phyloP scores from a whole-genome alignment of 352 stramenopile genomes.

The Globisporangium emineosum region DNA sequence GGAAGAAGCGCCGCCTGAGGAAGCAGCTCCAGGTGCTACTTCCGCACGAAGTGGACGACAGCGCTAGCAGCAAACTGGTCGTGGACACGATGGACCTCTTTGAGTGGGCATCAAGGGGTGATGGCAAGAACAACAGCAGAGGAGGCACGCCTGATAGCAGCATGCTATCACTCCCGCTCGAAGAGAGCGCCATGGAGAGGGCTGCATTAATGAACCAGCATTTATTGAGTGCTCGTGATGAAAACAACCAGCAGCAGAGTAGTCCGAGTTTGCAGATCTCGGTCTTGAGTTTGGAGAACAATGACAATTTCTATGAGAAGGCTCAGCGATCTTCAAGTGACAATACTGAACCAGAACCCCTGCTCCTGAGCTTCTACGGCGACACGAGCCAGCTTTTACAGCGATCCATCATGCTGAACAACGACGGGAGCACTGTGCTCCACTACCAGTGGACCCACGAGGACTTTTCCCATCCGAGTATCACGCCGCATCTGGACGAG shows the following conservation, averaged over 20 bases:
- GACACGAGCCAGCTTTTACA: conserved; percentile 42
- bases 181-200: not conserved
- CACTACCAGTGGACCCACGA: conserved; percentile 59
- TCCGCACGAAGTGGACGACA: conserved; percentile 59
- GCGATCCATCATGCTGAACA: conserved; percentile 32
- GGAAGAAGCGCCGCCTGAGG: conserved; percentile 59
- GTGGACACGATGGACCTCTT: conserved; percentile 67
- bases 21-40: conserved; percentile 68
- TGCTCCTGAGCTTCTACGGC: conserved; percentile 47
- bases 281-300: not conserved
- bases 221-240: not conserved
- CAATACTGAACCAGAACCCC: not conserved
- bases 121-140: too few relatives aligned
- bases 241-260: not conserved
- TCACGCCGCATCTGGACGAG: conserved; percentile 24
- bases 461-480: conserved; percentile 22
- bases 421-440: conserved; percentile 48
- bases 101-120: conserved; percentile 48
- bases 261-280: conserved; percentile 6
- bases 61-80: conserved; percentile 41
- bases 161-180: not conserved
- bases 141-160: not conserved
- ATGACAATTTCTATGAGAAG: not conserved
- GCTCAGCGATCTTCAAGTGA: not conserved
- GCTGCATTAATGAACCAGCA: not conserved